Base-by-base conservation (phyloP, 2,329 filamentous ascomycete species). In the Fusarium cicatricum region DNA sequence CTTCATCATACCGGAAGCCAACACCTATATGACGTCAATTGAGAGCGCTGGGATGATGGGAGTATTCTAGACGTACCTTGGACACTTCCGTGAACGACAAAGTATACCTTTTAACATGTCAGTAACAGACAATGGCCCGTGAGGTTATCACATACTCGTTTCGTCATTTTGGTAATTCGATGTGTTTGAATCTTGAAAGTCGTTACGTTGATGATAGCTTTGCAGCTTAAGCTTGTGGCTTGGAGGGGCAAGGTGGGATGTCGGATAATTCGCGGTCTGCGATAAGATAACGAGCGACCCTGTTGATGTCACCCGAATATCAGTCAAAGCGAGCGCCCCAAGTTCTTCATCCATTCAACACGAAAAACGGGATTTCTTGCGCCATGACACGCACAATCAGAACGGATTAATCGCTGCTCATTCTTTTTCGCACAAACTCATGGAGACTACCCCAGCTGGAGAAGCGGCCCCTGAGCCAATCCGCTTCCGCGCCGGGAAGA, bases 81-180 rank as follows among this genome's bases (percentile, higher is more conserved):
- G 11, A 92, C 89, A 33, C 80, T 80, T 48, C 88, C 89, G 65
- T 90, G 85, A 53, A 86, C 88, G 14, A 83, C 75, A 69, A 88
- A 89, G 64, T 85, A 85, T 28, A 87, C 74, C 85, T 88, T 42
- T 5, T 0, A 17, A n/a, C 3, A 3, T 14, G 16, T 67, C 21
- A 68, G 39, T 5, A 37, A n/a, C 11, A 2, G 3, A 31, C 2
- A 11, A 11, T 11, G 5, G 8, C 2, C n/a, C 21, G 10, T 33
- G 11, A n/a, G 10, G 23, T 11, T 14, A 11, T 3, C 17, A 50
- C 65, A 41, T 68, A 77, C 77, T 55, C 76, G 70, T 69, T 73
- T 74, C 12, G 67, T 64, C 75, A 77, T 69, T 7, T 54, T 60
- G 40, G 14, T 12, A 46, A 16, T 43, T 44, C 34, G 31, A 10